Evolutionary conservation across 495 filamentous ascomycete species (phyloP), one percentile per base, ranked within the genome.

Genomic region (Articulospora tetracladia): DNA sequence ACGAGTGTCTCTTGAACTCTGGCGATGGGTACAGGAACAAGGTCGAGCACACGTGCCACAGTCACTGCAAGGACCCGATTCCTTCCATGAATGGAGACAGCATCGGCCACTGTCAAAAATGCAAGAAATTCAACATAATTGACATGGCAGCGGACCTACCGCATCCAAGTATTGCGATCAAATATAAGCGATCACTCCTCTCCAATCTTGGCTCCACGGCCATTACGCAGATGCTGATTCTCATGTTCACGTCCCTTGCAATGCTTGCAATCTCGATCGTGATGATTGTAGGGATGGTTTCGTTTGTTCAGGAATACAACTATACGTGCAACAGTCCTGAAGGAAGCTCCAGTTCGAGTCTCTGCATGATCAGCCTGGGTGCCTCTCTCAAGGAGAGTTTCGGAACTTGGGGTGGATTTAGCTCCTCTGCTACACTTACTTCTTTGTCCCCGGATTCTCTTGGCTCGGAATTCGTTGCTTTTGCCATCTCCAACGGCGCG

Each of bases 331-430:
- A 47, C 36, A 7, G 6, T 34, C 30, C 30, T 7, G 25, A 23
- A 20, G 7, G 7, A 3, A 3, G 23, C 19, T 19, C n/a, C 23
- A n/a, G 36, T 20, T 11, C 1, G 1, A 2, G 8, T 15, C 24
- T 20, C 48, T 58, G 56, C n/a, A 20, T 8, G 12, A 1, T n/a
- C 15, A 8, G 28, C 26, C 4, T 52, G 12, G n/a, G 20, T 15
- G 23, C 12, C 1, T 28, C 49, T 20, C 1, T 61, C 3, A 36
- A 25, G 48, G 23, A 49, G 11, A 20, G 8, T 3, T 56, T n/a
- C 34, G 59, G 59, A 2, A 61, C 51, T 12, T 61, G 59, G 59
- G 58, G 59, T 11, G 53, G 59, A 3, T 61, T 61, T 44, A 55
- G 24, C 44, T 61, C 59, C 2, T 46, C 32, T 13, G 52, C 44